Conservation (phyloP, 805 yeast genomes). For the Yamadazyma kitorensis region DNA sequence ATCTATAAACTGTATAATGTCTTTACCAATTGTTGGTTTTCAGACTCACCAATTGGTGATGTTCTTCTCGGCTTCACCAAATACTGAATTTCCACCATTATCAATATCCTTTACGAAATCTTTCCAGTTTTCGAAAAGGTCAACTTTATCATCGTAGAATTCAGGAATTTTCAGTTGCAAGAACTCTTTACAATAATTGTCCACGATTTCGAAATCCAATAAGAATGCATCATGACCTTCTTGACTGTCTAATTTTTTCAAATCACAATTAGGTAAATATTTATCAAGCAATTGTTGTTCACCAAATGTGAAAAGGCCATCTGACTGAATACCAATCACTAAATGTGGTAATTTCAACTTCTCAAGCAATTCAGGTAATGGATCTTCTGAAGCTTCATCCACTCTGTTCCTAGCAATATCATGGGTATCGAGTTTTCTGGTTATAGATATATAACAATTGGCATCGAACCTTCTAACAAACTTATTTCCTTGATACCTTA, state of each 20-base stretch:
- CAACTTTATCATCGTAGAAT: constrained; percentile 50
- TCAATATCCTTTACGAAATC: constrained; percentile 34
- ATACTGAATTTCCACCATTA: constrained; percentile 59
- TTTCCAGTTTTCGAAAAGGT: constrained; percentile 41
- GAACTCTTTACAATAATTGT: constrained; percentile 66
- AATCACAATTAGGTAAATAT: constrained; percentile 62
- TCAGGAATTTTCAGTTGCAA: constrained; percentile 56
- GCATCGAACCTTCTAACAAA: constrained; percentile 91
- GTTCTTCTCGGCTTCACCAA: constrained; percentile 88
- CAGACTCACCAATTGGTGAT: constrained; percentile 90
- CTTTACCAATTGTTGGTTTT: too few relatives aligned
- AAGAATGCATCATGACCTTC: constrained; percentile 98
- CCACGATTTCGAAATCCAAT: constrained; percentile 81
- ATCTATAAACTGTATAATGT: not conserved
- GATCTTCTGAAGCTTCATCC: constrained; percentile 27
- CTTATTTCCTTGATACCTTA: constrained; percentile 91
- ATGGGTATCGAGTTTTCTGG: constrained; percentile 92
- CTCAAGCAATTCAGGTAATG: constrained; percentile 52
- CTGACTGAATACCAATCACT: constrained; percentile 86
- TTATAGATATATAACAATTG: constrained; percentile 91
- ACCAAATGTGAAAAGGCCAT: constrained; percentile 86
- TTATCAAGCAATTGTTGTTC: constrained; percentile 87
- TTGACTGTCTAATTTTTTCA: constrained; percentile 78
- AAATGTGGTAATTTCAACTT: constrained; percentile 72
- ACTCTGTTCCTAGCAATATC: constrained; percentile 81